Conservation (phyloP, 495 filamentous ascomycete species). For the Hypoxylon intermedium region DNA sequence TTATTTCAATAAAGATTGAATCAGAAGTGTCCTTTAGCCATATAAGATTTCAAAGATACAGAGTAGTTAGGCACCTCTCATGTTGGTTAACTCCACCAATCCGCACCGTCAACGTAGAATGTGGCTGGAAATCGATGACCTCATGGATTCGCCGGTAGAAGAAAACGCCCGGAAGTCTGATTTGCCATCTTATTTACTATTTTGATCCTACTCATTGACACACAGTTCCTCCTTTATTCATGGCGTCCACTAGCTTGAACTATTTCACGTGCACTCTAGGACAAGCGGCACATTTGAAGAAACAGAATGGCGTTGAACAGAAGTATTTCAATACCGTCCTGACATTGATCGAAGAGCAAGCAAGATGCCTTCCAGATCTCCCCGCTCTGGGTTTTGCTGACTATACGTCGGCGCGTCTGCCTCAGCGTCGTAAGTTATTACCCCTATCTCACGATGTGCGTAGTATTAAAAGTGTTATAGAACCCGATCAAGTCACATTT, state of each 20-base stretch:
- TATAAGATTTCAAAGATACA: no score
- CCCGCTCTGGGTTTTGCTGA: conserved; percentile 57
- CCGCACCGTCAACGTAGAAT: not conserved
- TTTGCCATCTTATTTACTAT: not conserved
- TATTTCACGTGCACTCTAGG: conserved; percentile 63
- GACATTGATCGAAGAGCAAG: conserved; percentile 54
- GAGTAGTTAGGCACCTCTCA: not conserved
- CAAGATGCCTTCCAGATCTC: conserved; percentile 33
- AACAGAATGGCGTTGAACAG: conserved; percentile 35
- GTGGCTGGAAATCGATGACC: conserved; percentile 12
- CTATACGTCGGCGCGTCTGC: not conserved
- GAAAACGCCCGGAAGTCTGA: not conserved
- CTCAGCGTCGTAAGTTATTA: conserved; percentile 1
- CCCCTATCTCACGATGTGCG: not conserved
- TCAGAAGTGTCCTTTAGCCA: no score
- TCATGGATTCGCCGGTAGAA: conserved; percentile 9
- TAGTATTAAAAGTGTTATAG: not conserved
- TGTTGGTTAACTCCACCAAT: no score
- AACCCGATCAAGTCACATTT: conserved; percentile 26
- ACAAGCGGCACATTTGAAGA: conserved; percentile 44
- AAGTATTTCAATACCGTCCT: conserved; percentile 51
- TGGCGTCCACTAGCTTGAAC: conserved; percentile 31
- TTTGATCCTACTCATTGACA: not conserved
- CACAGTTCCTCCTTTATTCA: not conserved
- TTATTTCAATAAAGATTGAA: no score